Conservation (phyloP, 805 yeast genomes). For the Lachancea sp. region DNA sequence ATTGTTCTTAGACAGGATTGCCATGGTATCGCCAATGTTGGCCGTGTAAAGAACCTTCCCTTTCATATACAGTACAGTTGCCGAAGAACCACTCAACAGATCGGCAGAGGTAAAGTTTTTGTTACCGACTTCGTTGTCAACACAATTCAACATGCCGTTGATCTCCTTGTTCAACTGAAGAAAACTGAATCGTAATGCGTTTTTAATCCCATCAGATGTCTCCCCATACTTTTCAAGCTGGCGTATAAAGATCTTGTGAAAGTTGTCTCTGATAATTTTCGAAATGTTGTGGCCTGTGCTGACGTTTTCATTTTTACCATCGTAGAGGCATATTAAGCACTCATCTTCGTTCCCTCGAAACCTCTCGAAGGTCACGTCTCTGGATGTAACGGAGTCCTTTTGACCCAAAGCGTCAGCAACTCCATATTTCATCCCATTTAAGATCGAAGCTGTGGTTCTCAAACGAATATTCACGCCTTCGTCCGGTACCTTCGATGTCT, state of each 20-base stretch:
- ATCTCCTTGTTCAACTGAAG: constrained; percentile 75
- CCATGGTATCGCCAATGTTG: constrained; percentile 86
- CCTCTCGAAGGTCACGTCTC: constrained; percentile 83
- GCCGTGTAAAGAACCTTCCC: constrained; percentile 71
- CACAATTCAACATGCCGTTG: constrained; percentile 45
- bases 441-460: constrained; percentile 79
- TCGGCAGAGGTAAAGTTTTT: constrained; percentile 62
- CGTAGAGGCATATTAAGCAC: constrained; percentile 73
- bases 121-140: constrained; percentile 43
- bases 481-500: constrained; percentile 84
- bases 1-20: constrained; percentile 67
- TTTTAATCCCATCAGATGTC: constrained; percentile 45
- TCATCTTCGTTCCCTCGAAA: constrained; percentile 84
- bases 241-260: constrained; percentile 59
- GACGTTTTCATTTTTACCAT: constrained; percentile 57
- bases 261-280: constrained; percentile 61
- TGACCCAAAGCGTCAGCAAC: constrained; percentile 82
- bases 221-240: constrained; percentile 36
- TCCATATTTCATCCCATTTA: constrained; percentile 77
- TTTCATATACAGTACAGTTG: constrained; percentile 71
- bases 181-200: constrained; percentile 79
- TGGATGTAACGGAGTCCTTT: constrained; percentile 54
- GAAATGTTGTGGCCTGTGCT: constrained; percentile 60
- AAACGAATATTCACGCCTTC: constrained; percentile 77
- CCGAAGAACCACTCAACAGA: constrained; percentile 74